Base-by-base conservation (phyloP, 306 rosid species). In the Acmispon strigosus region DNA sequence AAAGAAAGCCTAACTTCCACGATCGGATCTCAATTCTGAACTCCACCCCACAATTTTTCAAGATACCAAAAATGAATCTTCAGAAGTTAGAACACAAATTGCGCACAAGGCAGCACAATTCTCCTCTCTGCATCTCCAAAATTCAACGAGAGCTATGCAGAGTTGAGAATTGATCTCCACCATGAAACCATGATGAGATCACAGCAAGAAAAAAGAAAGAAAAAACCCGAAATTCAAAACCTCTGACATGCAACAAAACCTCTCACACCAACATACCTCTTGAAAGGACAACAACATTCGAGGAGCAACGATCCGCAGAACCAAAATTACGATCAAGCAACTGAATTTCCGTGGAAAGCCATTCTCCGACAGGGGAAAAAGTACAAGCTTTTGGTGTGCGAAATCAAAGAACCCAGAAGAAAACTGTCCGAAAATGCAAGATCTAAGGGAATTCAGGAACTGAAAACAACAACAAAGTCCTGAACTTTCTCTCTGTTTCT, bases 241-340 rank as follows among this genome's bases (percentile, higher is more conserved):
- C 66, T 45, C 52, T 45, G 16, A 70, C 80, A 78, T 72, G 47
- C 60, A 62, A 62, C 2, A 66, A 77, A 32, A 64, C 55, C 32
- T 69, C 7, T 41, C 2, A 44, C 4, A 42, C 63, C 9, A 66
- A 80, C 92, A 85, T 76, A 90, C 96, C 93, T 69, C 68, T 4
- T 9, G 7, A 8, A 67, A 19, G 4, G 34, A 54, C 18, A 81
- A 74, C 72, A 74, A 73, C 76, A 68, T 68, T 68, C 77, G 39
- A 72, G 36, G 34, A 72, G 29, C 17, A 65, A 74, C 65, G 78
- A 51, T 76, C 66, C 76, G 22, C 69, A 39, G 51, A 62, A 61
- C 37, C 45, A 73, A 65, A 65, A 57, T 43, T 70, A 3, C 19
- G 80, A 70, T 79, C 86, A 78, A 75, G 85, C 60, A 24, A 56